Base-by-base conservation (phyloP, 2,329 filamentous ascomycete species). In the Colletotrichum falcatum region DNA sequence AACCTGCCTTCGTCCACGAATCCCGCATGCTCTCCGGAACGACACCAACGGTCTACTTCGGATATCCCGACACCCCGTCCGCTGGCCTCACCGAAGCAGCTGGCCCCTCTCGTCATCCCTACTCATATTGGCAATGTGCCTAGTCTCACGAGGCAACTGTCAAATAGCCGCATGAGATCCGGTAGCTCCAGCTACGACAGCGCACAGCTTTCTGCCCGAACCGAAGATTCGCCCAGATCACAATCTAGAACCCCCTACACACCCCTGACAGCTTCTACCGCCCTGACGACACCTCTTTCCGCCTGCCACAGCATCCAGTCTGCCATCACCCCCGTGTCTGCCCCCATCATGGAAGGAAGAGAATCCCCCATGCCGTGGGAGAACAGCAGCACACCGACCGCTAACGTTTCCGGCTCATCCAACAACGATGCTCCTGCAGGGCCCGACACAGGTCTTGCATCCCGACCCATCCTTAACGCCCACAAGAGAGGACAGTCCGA, bases 401-500 rank as follows among this genome's bases (percentile, higher is more conserved):
- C 77, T 39, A 66, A 74, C 4, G 76, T 74, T n/a, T 73, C 77
- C 8, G 78, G 79, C 48, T 78, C 80, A 3, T 68, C 53, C n/a
- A 66, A 65, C 28, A 54, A 72, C 18, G 79, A 81, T 49, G n/a
- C 61, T 5, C 73, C 73, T n/a, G 54, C 74, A 9, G 77, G 77
- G 9, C 76, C 80, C 7, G 80, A 78, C 69, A 74, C 75, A 11
- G 80, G 81, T 8, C 12, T 11, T 28, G 80, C 81, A 46, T 69
- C 70, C 48, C 74, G 73, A 39, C 76, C 63, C 58, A 66, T 49
- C 70, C 74, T n/a, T 65, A 75, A 77, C 3, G 76, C 81, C 5
- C 88, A 90, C 74, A 83, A 83, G 62, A 82, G 88, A 59, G 84
- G 85, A 26, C 84, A 84, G 60, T 91, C 89, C 1, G 89, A 91